Conservation (phyloP, 768 basidiomycete genomes). For the Lactarius tabidus region DNA sequence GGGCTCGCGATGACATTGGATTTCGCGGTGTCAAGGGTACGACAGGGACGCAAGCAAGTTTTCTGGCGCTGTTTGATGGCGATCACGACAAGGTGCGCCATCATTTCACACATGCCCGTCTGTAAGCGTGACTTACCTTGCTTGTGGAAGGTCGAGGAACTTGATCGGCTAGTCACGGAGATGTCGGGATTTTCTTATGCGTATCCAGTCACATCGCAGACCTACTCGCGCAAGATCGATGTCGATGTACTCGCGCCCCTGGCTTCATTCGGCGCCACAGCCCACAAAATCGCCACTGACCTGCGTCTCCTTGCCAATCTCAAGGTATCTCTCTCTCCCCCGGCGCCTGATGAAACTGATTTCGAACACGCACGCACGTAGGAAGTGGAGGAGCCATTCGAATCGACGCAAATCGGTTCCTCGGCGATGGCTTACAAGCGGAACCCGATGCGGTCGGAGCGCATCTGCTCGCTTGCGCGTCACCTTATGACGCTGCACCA, state of each 20-base stretch:
- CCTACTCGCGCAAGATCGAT: constrained; percentile 97
- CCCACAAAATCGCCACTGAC: constrained; percentile 97
- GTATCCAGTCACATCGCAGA: constrained; percentile 98
- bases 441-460: constrained; percentile 98
- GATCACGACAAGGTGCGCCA: constrained; percentile 78
- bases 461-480: constrained; percentile 92
- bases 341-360: neutral
- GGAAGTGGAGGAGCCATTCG: constrained; percentile 99
- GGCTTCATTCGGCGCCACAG: constrained; percentile 87
- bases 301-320: constrained; percentile 90
- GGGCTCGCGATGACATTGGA: constrained; percentile 87
- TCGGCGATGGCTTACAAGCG: constrained; percentile 99
- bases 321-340: constrained; percentile 47
- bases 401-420: constrained; percentile 96
- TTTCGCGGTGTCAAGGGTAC: constrained; percentile 99
- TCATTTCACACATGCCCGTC: neutral
- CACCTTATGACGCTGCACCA: constrained; percentile 96
- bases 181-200: constrained; percentile 91
- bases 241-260: constrained; percentile 87
- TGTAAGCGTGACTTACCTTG: neutral
- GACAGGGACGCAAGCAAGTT: constrained; percentile 96
- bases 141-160: constrained; percentile 64
- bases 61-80: constrained; percentile 90
- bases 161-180: constrained; percentile 85
- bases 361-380: constrained; percentile 30